Evolutionary conservation across 2,329 filamentous ascomycete genomes (phyloP), one percentile per base, ranked within the genome.

Genomic region (Proliferodiscus dingleyae): DNA sequence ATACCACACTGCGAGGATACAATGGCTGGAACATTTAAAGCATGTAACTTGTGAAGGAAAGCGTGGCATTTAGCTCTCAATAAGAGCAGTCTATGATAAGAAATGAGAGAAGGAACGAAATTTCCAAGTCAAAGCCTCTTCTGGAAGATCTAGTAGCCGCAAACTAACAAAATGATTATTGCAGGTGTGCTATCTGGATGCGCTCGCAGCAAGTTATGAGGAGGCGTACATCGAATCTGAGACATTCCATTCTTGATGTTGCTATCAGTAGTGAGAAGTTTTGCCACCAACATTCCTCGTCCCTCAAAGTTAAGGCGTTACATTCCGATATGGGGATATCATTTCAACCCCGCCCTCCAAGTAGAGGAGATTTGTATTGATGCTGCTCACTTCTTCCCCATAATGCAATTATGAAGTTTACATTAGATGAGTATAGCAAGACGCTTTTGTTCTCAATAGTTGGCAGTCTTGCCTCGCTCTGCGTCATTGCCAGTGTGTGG

Each of bases 401-500:
- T n/a, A 33, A 9, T 22, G 41, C 32, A 37, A 45, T 32, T 8
- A 32, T 32, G 29, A 34, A 34, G 19, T 8, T 18, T 21, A 37
- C 23, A 50, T 39, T 43, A 9, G 18, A 49, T 39, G 24, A 37
- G 29, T 47, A 44, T 30, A 29, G 45, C 18, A 43, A 18, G 13
- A 41, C 43, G 5, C 34, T 47, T 13, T 21, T 51, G 15, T 40
- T 56, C 37, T 50, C 43, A 13, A 30, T 54, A 26, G 10, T 52
- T 7, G 44, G 39, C 13, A n/a, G 53, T 22, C 32, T 50, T 5
- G 34, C 15, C 11, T 43, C 45, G 6, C 11, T 40, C n/a, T 33
- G 40, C 30, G 23, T 48, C 1, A 23, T 44, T 11, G 9, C 28
- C 21, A 30, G 36, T 8, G 40, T 47, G 10, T 50, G 32, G 23